Evolutionary conservation across 371 early-diverging fungal genomes (phyloP).

Genomic region (Nosema granulosis): DNA sequence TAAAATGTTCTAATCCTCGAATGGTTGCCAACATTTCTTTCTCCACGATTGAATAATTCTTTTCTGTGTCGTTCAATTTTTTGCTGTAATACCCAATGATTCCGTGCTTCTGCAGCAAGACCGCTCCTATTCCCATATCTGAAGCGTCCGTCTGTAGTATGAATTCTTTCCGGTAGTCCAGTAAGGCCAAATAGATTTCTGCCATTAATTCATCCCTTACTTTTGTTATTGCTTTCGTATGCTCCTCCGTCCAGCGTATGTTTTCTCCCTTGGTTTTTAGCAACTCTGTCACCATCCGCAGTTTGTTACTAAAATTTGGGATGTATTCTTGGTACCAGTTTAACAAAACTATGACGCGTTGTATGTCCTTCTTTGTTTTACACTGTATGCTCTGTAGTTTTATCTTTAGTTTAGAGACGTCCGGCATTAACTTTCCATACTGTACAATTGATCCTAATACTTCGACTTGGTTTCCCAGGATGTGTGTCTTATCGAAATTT

Average conservation of each 20-base stretch:
- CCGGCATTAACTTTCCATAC: background rate
- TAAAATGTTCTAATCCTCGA: constrained; percentile 55
- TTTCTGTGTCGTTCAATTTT: constrained; percentile 19
- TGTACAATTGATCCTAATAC: background rate
- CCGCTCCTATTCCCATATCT: constrained; percentile 57
- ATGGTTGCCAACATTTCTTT: constrained; percentile 62
- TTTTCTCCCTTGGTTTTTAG: background rate
- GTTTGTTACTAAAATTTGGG: no score
- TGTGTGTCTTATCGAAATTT: background rate
- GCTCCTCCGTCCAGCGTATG: background rate
- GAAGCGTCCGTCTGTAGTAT: constrained; percentile 65
- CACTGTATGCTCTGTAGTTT: background rate
- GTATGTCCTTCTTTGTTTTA: background rate
- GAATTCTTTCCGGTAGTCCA: constrained; percentile 50
- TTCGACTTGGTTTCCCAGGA: background rate
- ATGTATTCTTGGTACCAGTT: background rate
- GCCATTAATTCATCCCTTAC: background rate
- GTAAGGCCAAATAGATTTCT: constrained; percentile 13
- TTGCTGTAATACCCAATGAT: constrained; percentile 54
- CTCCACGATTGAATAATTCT: constrained; percentile 47
- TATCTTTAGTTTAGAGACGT: background rate
- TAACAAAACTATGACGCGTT: background rate
- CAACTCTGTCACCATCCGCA: no score
- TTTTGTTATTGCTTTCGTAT: background rate
- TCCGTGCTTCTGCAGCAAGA: constrained; percentile 62